Conservation (phyloP, 2,329 filamentous ascomycete species). For the Hypoxylon sp. region DNA sequence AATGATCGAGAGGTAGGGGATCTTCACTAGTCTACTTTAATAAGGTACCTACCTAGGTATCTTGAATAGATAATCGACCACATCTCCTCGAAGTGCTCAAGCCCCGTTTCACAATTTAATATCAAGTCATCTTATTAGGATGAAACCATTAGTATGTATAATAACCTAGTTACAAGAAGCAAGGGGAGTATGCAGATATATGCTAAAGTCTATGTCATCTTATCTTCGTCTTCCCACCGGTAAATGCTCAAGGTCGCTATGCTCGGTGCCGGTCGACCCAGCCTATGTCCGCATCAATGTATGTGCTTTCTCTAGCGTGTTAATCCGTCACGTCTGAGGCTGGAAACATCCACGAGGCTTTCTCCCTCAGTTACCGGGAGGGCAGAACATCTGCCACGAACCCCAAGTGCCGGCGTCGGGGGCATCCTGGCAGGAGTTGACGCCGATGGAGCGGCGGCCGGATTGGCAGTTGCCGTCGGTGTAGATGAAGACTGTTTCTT, state of each 20-base stretch:
- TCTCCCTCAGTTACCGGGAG: slow-evolving; percentile 1
- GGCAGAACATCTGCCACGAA: slow-evolving; percentile 21
- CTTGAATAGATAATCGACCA: too few relatives aligned
- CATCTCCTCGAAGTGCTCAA: not conserved
- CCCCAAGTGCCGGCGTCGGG: slow-evolving; percentile 20
- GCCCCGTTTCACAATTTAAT: not conserved
- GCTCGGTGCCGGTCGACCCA: slow-evolving; percentile 3
- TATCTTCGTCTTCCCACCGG: not conserved
- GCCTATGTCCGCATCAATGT: slow-evolving; percentile 5
- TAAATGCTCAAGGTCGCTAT: slow-evolving; percentile 18
- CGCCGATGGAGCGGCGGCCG: slow-evolving; percentile 10
- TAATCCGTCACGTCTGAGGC: not conserved
- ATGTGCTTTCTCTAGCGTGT: too few relatives aligned
- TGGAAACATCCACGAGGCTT: not conserved
- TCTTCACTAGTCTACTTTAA: too few relatives aligned
- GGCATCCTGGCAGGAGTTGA: slow-evolving; percentile 12
- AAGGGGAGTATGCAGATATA: not conserved
- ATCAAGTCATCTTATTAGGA: not conserved
- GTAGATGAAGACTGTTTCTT: slow-evolving; percentile 31
- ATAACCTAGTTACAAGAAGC: slow-evolving; percentile 7
- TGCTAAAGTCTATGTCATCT: slow-evolving; percentile 3
- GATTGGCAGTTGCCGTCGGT: slow-evolving; percentile 24
- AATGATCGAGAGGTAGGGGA: too few relatives aligned
- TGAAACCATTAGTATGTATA: not conserved
- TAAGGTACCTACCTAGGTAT: too few relatives aligned